These are phyloP conservation scores for Rutstroemia sp. DNA, from an alignment of 2,329 filamentous ascomycete genomes.

Conservation along the genomic window DNA sequence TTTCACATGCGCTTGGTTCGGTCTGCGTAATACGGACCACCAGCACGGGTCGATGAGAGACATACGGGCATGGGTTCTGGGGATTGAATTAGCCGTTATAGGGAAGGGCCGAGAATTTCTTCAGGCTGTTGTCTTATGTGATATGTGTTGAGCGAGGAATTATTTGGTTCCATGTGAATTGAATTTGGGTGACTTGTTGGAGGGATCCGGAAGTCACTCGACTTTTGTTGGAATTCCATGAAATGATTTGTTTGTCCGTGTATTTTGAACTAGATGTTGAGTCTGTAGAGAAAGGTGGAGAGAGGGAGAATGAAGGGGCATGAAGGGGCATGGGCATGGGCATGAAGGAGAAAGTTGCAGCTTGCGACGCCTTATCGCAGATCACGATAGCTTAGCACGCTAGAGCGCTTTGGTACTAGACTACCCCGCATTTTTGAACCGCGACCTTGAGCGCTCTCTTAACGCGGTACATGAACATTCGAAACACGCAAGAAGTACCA, in stretches of 20 bases:
- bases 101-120: slow-evolving; percentile 4
- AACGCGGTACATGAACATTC: too few relatives aligned
- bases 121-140: neutral
- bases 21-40: too few relatives aligned
- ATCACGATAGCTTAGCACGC: neutral
- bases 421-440: slow-evolving; percentile 3
- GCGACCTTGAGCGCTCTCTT: neutral
- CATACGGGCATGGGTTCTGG: neutral
- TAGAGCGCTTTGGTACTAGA: neutral
- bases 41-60: neutral
- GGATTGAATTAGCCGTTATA: neutral
- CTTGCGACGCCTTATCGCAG: neutral
- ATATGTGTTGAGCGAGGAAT: neutral
- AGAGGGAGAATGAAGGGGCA: neutral
- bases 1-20: too few relatives aligned
- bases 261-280: neutral
- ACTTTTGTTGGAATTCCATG: too few relatives aligned
- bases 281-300: neutral
- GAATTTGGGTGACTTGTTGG: neutral
- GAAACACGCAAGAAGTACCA: neutral
- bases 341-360: too few relatives aligned
- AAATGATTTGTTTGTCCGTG: too few relatives aligned
- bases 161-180: neutral
- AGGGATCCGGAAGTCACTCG: neutral
- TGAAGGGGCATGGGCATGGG: too few relatives aligned